phyloP scores from a whole-genome alignment of 768 basidiomycete species.

The Boletus tylopilopsis region DNA sequence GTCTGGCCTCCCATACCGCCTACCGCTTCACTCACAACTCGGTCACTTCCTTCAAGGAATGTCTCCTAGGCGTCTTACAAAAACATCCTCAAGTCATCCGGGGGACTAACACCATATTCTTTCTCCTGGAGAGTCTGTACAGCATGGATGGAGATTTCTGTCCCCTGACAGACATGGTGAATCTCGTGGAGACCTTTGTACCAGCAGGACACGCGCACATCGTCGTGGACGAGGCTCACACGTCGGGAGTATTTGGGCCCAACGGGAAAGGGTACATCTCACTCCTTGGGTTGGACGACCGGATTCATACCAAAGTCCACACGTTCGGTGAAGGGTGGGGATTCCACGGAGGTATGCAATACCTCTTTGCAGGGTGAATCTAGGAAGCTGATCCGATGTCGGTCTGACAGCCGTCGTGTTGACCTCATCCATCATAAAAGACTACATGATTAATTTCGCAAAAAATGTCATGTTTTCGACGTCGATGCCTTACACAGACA shows the following conservation, averaged over 20 bases:
- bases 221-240: slow-evolving; percentile 56
- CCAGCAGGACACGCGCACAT: slow-evolving; percentile 40
- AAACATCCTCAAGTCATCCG: slow-evolving; percentile 18
- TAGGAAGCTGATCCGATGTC: background rate
- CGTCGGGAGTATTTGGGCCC: slow-evolving; percentile 48
- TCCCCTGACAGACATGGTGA: slow-evolving; percentile 42
- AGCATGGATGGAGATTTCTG: slow-evolving; percentile 60
- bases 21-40: slow-evolving; percentile 47
- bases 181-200: slow-evolving; percentile 33
- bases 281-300: slow-evolving; percentile 39
- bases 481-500: slow-evolving; percentile 15
- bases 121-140: slow-evolving; percentile 52
- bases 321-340: slow-evolving; percentile 48
- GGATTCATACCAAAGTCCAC: slow-evolving; percentile 45
- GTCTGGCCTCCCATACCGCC: slow-evolving; percentile 30
- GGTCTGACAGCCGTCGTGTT: slow-evolving; percentile 9
- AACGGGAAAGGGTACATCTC: slow-evolving; percentile 42
- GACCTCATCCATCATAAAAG: slow-evolving; percentile 10
- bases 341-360: slow-evolving; percentile 13
- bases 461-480: slow-evolving; percentile 22
- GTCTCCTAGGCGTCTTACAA: slow-evolving; percentile 27
- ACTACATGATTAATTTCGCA: slow-evolving; percentile 18
- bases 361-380: background rate
- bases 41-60: slow-evolving; percentile 27
- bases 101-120: slow-evolving; percentile 37